Evolutionary conservation across 2,329 filamentous ascomycete genomes (phyloP).

Genomic region (Fusarium sp.): DNA sequence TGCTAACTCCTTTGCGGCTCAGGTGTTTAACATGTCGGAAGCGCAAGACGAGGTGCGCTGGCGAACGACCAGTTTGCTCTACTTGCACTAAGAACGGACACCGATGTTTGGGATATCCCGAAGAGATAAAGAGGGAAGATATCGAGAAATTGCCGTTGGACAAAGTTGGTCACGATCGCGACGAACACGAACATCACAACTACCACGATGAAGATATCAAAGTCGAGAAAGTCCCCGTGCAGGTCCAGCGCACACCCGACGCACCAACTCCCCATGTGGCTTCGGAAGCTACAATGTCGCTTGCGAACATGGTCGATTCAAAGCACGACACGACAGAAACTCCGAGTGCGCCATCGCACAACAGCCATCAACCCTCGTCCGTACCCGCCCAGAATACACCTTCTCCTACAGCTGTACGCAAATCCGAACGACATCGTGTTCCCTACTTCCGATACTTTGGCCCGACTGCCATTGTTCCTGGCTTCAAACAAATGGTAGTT

Average conservation of each 20-base stretch:
- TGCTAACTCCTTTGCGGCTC: constrained; percentile 33
- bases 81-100: constrained; percentile 80
- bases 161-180: constrained; percentile 29
- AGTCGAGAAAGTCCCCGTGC: constrained; percentile 43
- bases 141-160: constrained; percentile 38
- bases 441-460: constrained; percentile 94
- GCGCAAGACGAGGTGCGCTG: constrained; percentile 80
- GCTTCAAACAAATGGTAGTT: constrained; percentile 92
- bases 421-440: constrained; percentile 71
- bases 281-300: constrained; percentile 16
- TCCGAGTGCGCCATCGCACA: constrained; percentile 4
- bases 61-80: constrained; percentile 76
- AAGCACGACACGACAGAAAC: constrained; percentile 20
- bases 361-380: constrained; percentile 9
- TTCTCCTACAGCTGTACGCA: constrained; percentile 59
- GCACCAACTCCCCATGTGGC: constrained; percentile 10
- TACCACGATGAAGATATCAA: constrained; percentile 53
- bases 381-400: constrained; percentile 44
- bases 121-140: constrained; percentile 60
- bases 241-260: constrained; percentile 25
- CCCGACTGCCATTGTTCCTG: constrained; percentile 89
- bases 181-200: constrained; percentile 46
- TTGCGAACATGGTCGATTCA: constrained; percentile 24
- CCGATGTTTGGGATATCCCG: constrained; percentile 74
- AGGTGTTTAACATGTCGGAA: constrained; percentile 69